Base-by-base conservation (phyloP, 2,329 filamentous ascomycete species). In the Chaetothyriales sp. region DNA sequence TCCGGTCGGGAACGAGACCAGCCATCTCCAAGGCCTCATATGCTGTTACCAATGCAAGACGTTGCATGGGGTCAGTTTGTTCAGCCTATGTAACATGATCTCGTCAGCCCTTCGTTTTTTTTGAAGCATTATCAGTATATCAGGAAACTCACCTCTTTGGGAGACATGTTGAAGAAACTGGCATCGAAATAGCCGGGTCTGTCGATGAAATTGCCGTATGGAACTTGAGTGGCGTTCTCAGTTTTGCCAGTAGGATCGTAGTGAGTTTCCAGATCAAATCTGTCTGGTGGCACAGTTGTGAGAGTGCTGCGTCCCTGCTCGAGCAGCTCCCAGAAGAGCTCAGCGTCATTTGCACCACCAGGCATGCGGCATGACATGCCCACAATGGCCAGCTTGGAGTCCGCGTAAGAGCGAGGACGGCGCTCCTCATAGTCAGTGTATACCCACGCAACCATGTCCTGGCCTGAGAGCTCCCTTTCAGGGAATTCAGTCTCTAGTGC, bases 1-100 rank as follows among this genome's bases (percentile, higher is more conserved):
- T 81, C 39, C 78, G 70, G 66, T 83, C 81, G 1, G 79, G 78
- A n/a, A 83, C 76, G 61, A 81, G 83, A 1, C 82, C 83, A 25
- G 80, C 78, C 77, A 82, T 83, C 63, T 86, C 83, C 18, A 86
- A 68, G 0, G 84, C 84, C 62, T 88, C 83, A 59, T 86, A 88
- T 0, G 82, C 81, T 1, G 83, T 86, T 3, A 79, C 75, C n/a
- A 89, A 66, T 1, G 81, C 80, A 0, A 65, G 46, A 2, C 64
- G 52, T 28, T 65, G 62, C 50, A 53, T 51, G 0, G 63, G 83
- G 63, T 87, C 83, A 1, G 54, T 59, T n/a, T 51, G 46, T 22
- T 18, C 7, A 12, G 55, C 52, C 22, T 25, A 25, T 25, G 6
- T 25, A 25, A 25, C 22, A 25, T 3, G 3, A 6, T 25, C 22